These are phyloP conservation scores for Amyloporia xantha DNA, from an alignment of 768 basidiomycete species.

Conservation along the genomic window DNA sequence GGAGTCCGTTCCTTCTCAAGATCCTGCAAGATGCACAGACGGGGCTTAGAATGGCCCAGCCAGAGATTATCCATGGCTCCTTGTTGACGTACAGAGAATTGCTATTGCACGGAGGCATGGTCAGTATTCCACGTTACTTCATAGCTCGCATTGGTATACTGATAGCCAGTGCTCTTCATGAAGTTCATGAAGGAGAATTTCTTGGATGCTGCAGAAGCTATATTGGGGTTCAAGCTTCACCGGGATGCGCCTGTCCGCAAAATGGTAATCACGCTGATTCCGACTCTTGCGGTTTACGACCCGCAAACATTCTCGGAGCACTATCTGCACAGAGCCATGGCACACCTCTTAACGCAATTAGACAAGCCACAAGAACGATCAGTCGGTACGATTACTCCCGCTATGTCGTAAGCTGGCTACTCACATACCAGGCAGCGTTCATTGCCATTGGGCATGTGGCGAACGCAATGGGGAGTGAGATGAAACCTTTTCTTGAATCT, in stretches of 20 bases:
- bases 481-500: constrained; percentile 91
- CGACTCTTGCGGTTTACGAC: constrained; percentile 91
- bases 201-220: constrained; percentile 81
- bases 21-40: constrained; percentile 86
- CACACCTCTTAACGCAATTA: constrained; percentile 78
- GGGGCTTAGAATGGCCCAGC: constrained; percentile 71
- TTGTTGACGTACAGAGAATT: constrained; percentile 88
- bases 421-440: constrained; percentile 49
- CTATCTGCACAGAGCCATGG: constrained; percentile 92
- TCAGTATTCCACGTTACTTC: constrained; percentile 30
- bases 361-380: constrained; percentile 86
- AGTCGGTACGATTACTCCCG: constrained; percentile 47
- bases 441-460: constrained; percentile 96
- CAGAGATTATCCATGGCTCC: constrained; percentile 90
- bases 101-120: constrained; percentile 90
- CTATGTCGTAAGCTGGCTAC: not conserved
- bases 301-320: constrained; percentile 87
- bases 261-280: constrained; percentile 94
- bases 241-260: constrained; percentile 84
- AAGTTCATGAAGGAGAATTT: constrained; percentile 89
- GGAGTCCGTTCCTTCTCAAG: constrained; percentile 62
- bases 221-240: constrained; percentile 82
- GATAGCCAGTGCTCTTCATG: no score
- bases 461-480: constrained; percentile 83
- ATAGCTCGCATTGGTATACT: not conserved